Evolutionary conservation across 2,329 filamentous ascomycete species (phyloP).

Genomic region (Orbilia oligospora): DNA sequence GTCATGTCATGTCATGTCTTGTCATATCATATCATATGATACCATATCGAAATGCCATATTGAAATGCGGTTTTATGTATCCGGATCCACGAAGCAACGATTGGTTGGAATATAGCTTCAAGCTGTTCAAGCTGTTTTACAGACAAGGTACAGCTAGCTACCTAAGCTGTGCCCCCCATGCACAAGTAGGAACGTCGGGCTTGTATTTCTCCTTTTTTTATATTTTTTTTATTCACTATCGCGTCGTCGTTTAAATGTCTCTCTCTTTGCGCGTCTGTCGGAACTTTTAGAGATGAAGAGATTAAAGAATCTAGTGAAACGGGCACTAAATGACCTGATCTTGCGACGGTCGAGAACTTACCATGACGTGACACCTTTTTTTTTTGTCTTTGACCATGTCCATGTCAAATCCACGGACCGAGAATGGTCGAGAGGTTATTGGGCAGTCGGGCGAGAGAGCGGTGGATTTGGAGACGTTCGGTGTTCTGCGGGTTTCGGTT

Average conservation of each 20-base stretch:
- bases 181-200: neutral
- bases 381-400: no score
- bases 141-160: neutral
- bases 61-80: neutral
- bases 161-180: neutral
- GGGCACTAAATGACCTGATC: slow-evolving; percentile 28
- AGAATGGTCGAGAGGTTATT: slow-evolving; percentile 1
- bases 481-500: slow-evolving; percentile 45
- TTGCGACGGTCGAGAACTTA: slow-evolving; percentile 14
- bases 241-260: neutral
- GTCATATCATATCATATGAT: slow-evolving; percentile 4
- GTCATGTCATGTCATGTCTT: neutral
- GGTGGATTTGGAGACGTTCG: neutral
- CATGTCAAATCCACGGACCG: slow-evolving; percentile 9
- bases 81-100: slow-evolving; percentile 6
- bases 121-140: neutral
- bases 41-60: neutral
- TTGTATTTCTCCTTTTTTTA: neutral
- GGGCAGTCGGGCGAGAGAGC: slow-evolving; percentile 36
- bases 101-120: neutral
- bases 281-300: neutral
- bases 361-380: slow-evolving; percentile 41
- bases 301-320: neutral
- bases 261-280: neutral
- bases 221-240: no score